phyloP scores from a whole-genome alignment of 2,329 filamentous ascomycete genomes.

The Tolypocladium endophyticum region DNA sequence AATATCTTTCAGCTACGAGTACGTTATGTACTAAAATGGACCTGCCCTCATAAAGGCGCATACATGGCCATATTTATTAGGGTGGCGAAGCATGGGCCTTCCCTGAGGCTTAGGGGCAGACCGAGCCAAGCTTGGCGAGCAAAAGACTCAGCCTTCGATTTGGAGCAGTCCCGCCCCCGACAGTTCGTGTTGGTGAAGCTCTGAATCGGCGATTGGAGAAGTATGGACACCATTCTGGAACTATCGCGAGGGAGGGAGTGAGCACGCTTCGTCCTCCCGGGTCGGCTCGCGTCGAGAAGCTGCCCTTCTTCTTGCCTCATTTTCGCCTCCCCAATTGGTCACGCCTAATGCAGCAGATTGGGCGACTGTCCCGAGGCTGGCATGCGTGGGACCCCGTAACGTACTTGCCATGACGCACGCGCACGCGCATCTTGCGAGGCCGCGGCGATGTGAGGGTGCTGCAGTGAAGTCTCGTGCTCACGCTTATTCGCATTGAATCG shows the following conservation, averaged over 20 bases:
- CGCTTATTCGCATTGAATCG: background rate
- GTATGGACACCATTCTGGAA: background rate
- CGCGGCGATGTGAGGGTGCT: background rate
- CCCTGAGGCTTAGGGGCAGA: background rate
- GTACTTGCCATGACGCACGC: constrained; percentile 4
- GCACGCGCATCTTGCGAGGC: background rate
- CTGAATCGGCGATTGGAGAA: background rate
- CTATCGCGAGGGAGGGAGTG: background rate
- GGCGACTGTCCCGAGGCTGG: background rate
- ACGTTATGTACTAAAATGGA: background rate
- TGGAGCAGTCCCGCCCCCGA: background rate
- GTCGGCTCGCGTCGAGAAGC: background rate
- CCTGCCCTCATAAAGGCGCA: background rate
- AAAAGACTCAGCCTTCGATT: background rate
- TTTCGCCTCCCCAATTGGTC: background rate
- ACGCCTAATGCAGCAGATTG: background rate
- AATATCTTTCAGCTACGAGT: background rate
- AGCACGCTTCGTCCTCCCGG: background rate
- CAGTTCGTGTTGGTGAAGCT: background rate
- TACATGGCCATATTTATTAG: background rate
- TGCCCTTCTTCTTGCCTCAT: background rate
- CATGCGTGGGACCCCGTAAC: background rate
- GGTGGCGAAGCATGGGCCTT: constrained; percentile 2
- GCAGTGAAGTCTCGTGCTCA: background rate
- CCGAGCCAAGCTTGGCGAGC: background rate